Percentiles rank a stretch among this genome's conserved stretches.
These are phyloP conservation scores for Tetrapyrgos nigripes DNA, from an alignment of 1,284 basidiomycete species.

Conservation along the genomic window DNA sequence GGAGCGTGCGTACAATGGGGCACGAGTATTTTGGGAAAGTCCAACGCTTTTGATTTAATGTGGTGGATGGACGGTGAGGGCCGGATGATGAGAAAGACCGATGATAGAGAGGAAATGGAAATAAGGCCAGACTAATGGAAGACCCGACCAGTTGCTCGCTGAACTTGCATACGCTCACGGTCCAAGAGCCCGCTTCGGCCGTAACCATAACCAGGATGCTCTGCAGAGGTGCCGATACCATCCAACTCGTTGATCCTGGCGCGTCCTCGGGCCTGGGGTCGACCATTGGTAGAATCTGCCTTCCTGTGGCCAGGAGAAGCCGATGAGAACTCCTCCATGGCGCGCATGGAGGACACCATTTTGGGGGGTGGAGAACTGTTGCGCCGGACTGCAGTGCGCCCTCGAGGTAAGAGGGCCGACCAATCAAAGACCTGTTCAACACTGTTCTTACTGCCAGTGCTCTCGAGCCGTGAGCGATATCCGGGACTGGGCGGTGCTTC, in stretches of 20 bases:
- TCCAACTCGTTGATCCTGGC: slow-evolving; percentile 54
- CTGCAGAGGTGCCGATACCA: slow-evolving; percentile 41
- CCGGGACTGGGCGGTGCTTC: slow-evolving; percentile 16
- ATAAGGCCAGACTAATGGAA: background rate
- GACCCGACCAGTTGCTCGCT: background rate
- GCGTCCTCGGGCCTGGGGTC: slow-evolving; percentile 50
- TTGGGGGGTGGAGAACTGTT: slow-evolving; percentile 59
- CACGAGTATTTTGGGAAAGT: background rate
- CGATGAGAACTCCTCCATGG: slow-evolving; percentile 12
- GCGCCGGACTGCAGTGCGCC: slow-evolving; percentile 51
- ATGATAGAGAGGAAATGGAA: background rate
- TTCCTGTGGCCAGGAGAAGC: slow-evolving; percentile 5
- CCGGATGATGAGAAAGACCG: background rate
- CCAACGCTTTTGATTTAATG: background rate
- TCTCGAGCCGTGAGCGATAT: slow-evolving; percentile 33
- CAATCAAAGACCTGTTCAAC: slow-evolving; percentile 45
- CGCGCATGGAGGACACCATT: slow-evolving; percentile 33
- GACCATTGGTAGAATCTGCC: slow-evolving; percentile 17
- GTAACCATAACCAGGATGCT: slow-evolving; percentile 58
- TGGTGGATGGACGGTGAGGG: background rate
- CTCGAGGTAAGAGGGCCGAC: slow-evolving; percentile 42
- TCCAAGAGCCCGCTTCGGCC: slow-evolving; percentile 64
- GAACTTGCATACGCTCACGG: slow-evolving; percentile 43
- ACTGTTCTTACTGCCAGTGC: slow-evolving; percentile 30
- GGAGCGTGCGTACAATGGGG: background rate